A percentile compares a stretch with the other conserved stretches of the same genome.
Conservation (phyloP, 2,329 filamentous ascomycete species). For the Chaetomium globosum region DNA sequence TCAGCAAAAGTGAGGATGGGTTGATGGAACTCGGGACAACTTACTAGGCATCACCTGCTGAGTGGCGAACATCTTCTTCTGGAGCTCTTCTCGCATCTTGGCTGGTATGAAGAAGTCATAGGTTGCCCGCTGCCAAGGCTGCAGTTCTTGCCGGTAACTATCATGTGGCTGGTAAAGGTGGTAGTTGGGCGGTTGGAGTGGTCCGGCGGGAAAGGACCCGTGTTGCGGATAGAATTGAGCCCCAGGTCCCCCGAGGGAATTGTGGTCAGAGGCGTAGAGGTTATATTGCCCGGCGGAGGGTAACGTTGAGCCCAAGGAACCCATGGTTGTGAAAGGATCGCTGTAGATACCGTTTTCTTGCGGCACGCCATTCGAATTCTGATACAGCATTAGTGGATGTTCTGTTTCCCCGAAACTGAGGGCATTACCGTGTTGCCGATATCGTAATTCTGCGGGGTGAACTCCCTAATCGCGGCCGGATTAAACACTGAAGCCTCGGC, state of each 20-base stretch:
- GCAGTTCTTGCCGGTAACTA: conserved; percentile 76
- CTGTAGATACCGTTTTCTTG: conserved; percentile 52
- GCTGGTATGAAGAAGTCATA: conserved; percentile 94
- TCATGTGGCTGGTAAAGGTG: conserved; percentile 90
- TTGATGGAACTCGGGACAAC: conserved; percentile 33
- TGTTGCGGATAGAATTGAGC: conserved; percentile 69
- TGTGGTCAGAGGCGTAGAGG: conserved; percentile 76
- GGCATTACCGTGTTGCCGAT: conserved; percentile 51
- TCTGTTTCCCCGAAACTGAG: not conserved
- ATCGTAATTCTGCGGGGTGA: conserved; percentile 60
- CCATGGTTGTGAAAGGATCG: conserved; percentile 65
- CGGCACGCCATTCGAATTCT: conserved; percentile 49
- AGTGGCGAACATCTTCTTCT: conserved; percentile 83
- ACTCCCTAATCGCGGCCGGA: conserved; percentile 60
- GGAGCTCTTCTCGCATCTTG: conserved; percentile 81
- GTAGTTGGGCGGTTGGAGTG: conserved; percentile 74
- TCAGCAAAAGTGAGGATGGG: conserved; percentile 1
- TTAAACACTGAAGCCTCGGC: conserved; percentile 51
- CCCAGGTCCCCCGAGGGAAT: conserved; percentile 57
- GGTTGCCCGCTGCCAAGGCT: conserved; percentile 80
- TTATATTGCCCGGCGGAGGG: conserved; percentile 60
- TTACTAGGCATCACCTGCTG: conserved; percentile 80
- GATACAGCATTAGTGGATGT: conserved; percentile 10
- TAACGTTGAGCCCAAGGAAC: conserved; percentile 55
- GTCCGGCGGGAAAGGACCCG: conserved; percentile 51